phyloP scores from a whole-genome alignment of 345 rosid genomes.

The Boechera retrofracta region DNA sequence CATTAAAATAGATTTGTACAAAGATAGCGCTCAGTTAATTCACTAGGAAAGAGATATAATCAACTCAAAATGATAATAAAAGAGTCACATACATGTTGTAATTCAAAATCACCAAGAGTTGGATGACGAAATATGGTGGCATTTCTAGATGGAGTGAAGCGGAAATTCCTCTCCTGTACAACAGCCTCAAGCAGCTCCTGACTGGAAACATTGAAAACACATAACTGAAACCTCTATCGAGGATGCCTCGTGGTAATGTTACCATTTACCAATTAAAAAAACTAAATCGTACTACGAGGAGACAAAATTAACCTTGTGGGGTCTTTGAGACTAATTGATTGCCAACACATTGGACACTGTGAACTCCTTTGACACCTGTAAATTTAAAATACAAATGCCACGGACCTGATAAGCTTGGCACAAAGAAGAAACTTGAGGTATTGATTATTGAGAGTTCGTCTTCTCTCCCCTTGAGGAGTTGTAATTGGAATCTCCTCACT shows the following conservation, averaged over 20 bases:
- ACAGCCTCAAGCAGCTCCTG: slow-evolving; percentile 95
- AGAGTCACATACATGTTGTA: slow-evolving; percentile 76
- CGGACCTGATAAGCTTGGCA: slow-evolving; percentile 5
- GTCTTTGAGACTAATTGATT: slow-evolving; percentile 87
- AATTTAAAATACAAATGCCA: background rate
- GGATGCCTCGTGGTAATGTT: background rate
- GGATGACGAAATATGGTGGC: slow-evolving; percentile 94
- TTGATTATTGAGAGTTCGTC: background rate
- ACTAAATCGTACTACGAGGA: background rate
- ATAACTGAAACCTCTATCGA: slow-evolving; percentile 5
- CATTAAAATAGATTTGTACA: slow-evolving; percentile 30
- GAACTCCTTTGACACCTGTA: slow-evolving; percentile 97
- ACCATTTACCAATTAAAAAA: background rate
- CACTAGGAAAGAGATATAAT: slow-evolving; percentile 11
- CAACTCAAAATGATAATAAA: slow-evolving; percentile 21
- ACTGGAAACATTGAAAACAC: slow-evolving; percentile 50
- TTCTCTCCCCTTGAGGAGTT: background rate
- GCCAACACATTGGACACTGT: slow-evolving; percentile 99
- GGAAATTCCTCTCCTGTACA: slow-evolving; percentile 78
- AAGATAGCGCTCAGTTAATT: slow-evolving; percentile 13
- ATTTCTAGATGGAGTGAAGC: slow-evolving; percentile 77
- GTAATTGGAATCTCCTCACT: background rate
- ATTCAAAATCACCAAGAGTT: slow-evolving; percentile 89
- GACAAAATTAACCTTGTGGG: slow-evolving; percentile 62
- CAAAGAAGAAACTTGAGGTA: slow-evolving; percentile 1